These are phyloP conservation scores for Podospora tetraspora DNA, from an alignment of 495 filamentous ascomycete genomes.

Conservation along the genomic window DNA sequence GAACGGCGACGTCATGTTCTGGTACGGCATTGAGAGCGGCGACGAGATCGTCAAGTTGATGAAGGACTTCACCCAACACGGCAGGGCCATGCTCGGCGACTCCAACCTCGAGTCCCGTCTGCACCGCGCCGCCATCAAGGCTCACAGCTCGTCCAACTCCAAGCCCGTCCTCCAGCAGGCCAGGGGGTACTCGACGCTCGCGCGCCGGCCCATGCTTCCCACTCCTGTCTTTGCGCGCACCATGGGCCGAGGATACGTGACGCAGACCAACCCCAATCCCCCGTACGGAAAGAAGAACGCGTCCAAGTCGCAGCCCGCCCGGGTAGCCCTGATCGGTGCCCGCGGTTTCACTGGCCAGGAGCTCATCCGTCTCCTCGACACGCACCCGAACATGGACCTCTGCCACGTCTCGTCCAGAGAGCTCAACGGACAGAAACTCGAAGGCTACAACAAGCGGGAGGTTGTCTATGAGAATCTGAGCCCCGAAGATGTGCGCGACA, in stretches of 20 bases:
- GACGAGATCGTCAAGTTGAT: slow-evolving; percentile 83
- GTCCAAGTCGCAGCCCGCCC: slow-evolving; percentile 73
- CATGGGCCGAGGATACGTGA: slow-evolving; percentile 50
- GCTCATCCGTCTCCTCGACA: slow-evolving; percentile 81
- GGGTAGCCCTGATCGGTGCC: slow-evolving; percentile 88
- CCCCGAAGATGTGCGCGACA: slow-evolving; percentile 81
- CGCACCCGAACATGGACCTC: slow-evolving; percentile 91
- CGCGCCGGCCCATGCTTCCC: slow-evolving; percentile 33
- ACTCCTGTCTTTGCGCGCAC: slow-evolving; percentile 17
- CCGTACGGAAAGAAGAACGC: slow-evolving; percentile 91
- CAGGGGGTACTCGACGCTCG: slow-evolving; percentile 58
- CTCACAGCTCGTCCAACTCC: slow-evolving; percentile 30
- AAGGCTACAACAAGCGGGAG: slow-evolving; percentile 89
- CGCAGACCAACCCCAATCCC: slow-evolving; percentile 92
- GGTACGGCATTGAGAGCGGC: slow-evolving; percentile 85
- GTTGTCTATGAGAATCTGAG: slow-evolving; percentile 90
- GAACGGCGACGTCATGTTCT: slow-evolving; percentile 88
- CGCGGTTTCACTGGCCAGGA: slow-evolving; percentile 95
- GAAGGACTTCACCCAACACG: slow-evolving; percentile 77
- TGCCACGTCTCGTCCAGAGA: slow-evolving; percentile 93
- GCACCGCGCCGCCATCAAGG: slow-evolving; percentile 64
- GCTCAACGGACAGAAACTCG: slow-evolving; percentile 80
- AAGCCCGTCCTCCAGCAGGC: slow-evolving; percentile 51
- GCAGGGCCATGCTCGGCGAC: slow-evolving; percentile 83
- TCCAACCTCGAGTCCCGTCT: slow-evolving; percentile 83